phyloP scores from a whole-genome alignment of 768 basidiomycete species.

The Lepiota venenata region DNA sequence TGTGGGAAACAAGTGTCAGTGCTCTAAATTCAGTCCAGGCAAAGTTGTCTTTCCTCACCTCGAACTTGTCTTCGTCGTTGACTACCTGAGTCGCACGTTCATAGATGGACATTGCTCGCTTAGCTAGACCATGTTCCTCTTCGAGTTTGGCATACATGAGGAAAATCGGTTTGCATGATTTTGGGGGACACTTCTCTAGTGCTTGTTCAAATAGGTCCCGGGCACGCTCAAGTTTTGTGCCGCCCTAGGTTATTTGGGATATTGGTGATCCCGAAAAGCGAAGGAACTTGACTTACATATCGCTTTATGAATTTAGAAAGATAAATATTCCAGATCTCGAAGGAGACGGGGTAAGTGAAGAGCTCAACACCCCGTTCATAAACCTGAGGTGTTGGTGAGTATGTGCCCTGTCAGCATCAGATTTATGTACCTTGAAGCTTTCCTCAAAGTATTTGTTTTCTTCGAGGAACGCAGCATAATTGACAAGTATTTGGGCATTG shows the following conservation, averaged over 20 bases:
- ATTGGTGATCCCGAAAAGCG: neutral
- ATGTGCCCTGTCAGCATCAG: neutral
- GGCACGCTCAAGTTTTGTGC: slow-evolving; percentile 91
- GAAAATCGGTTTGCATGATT: slow-evolving; percentile 92
- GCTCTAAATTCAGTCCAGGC: neutral
- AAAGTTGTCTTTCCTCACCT: slow-evolving; percentile 48
- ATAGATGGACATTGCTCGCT: slow-evolving; percentile 93
- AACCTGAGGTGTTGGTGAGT: slow-evolving; percentile 44
- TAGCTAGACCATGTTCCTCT: slow-evolving; percentile 93
- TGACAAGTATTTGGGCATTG: slow-evolving; percentile 96
- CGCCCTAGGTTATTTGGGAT: slow-evolving; percentile 52
- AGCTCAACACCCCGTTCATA: slow-evolving; percentile 97
- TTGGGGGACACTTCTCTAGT: slow-evolving; percentile 91
- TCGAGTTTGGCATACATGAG: slow-evolving; percentile 96
- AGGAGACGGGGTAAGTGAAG: slow-evolving; percentile 97
- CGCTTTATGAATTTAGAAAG: slow-evolving; percentile 95
- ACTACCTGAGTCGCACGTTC: slow-evolving; percentile 90
- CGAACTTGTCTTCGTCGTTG: slow-evolving; percentile 89
- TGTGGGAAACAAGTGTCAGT: slow-evolving; percentile 24
- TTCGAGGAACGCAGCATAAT: slow-evolving; percentile 95
- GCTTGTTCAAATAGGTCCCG: slow-evolving; percentile 98
- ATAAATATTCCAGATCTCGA: slow-evolving; percentile 99
- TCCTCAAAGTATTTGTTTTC: slow-evolving; percentile 99
- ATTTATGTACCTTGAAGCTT: slow-evolving; percentile 78
- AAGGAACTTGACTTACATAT: slow-evolving; percentile 58